A percentile compares a stretch with the other conserved stretches of the same genome.
Evolutionary conservation across 2,329 filamentous ascomycete species (phyloP).

Genomic region (Cladosporium sp.): DNA sequence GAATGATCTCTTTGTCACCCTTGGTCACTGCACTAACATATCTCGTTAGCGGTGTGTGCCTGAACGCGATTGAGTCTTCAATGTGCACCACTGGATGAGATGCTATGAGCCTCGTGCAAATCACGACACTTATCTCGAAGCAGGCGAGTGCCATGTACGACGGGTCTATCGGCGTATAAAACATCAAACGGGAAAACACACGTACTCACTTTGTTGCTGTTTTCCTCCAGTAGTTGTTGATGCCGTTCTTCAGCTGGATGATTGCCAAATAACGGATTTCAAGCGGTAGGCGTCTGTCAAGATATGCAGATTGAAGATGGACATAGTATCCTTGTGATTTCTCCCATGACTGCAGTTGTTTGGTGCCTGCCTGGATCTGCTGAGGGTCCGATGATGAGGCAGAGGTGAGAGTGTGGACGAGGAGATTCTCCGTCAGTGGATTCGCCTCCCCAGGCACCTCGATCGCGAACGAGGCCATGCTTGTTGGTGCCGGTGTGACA

Average conservation of each 20-base stretch:
- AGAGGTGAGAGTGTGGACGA: conserved; percentile 46
- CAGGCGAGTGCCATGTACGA: no score
- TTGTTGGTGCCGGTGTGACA: not conserved
- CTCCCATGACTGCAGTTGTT: conserved; percentile 51
- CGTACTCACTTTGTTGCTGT: conserved; percentile 61
- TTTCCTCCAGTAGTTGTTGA: conserved; percentile 90
- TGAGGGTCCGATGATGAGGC: conserved; percentile 45
- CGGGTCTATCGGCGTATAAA: no score
- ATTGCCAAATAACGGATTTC: conserved; percentile 84
- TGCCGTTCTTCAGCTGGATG: conserved; percentile 93
- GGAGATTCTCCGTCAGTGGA: conserved; percentile 45
- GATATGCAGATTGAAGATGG: conserved; percentile 62
- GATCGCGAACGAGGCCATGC: conserved; percentile 38
- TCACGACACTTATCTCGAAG: no score
- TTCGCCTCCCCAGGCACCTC: conserved; percentile 79
- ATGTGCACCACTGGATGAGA: no score
- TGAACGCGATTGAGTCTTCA: no score
- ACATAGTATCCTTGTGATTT: conserved; percentile 45
- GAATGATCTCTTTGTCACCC: conserved; percentile 73
- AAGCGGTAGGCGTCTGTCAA: conserved; percentile 70
- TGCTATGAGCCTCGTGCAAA: no score
- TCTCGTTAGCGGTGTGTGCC: not conserved
- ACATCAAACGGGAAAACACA: not conserved
- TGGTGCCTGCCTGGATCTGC: conserved; percentile 49
- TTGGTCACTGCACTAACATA: conserved; percentile 53